phyloP scores from a whole-genome alignment of 2,329 filamentous ascomycete species.

The Neofusicoccum ribis region DNA sequence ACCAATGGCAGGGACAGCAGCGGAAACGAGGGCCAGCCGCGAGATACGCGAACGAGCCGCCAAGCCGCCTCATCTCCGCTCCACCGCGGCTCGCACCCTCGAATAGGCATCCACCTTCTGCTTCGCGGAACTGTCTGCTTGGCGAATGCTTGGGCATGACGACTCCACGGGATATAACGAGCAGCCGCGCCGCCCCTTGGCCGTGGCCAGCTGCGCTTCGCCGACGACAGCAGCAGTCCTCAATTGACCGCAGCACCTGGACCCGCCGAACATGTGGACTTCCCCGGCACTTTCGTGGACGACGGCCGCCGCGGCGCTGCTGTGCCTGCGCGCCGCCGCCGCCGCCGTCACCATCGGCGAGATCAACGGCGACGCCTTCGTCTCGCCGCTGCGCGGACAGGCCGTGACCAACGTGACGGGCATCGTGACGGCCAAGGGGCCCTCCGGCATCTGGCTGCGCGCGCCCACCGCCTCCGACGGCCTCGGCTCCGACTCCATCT shows the following conservation, averaged over 20 bases:
- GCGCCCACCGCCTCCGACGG: conserved; percentile 60
- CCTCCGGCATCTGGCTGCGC: conserved; percentile 64
- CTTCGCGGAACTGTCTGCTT: neutral
- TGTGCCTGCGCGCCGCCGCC: neutral
- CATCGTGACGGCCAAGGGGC: conserved; percentile 63
- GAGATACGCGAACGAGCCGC: conserved; percentile 4
- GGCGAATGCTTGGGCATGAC: conserved; percentile 6
- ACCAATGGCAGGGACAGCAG: neutral
- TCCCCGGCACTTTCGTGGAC: neutral
- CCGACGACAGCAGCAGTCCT: neutral
- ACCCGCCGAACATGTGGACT: neutral
- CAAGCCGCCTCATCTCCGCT: conserved; percentile 10
- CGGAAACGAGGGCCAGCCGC: neutral
- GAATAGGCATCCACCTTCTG: neutral
- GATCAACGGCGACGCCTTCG: conserved; percentile 66
- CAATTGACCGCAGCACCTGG: neutral
- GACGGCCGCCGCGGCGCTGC: neutral
- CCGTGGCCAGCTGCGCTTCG: neutral
- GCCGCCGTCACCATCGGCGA: conserved; percentile 36
- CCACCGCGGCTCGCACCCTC: neutral
- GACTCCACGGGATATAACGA: neutral
- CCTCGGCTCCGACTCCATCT: conserved; percentile 62
- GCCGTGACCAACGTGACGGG: conserved; percentile 61
- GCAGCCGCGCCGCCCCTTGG: neutral
- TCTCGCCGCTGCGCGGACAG: conserved; percentile 61